Percentiles rank a stretch among this genome's conserved stretches.
phyloP scores from a whole-genome alignment of 108 stramenopile genomes.

The Fragilariopsis cylindrus region DNA sequence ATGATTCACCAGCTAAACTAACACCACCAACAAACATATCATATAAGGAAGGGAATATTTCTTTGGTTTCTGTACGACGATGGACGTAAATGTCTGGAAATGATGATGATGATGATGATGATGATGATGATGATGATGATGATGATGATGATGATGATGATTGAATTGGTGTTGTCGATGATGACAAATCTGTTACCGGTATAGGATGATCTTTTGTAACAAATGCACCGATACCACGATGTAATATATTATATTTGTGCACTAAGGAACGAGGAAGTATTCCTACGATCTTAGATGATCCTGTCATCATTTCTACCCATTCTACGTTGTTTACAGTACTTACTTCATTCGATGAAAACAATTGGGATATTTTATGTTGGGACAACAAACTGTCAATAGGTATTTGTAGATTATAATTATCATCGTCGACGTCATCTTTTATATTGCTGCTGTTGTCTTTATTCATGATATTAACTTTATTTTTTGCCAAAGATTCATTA shows the following conservation, averaged over 20 bases:
- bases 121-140: neutral
- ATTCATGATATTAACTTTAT: neutral
- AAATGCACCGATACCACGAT: constrained; percentile 76
- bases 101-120: too few relatives aligned
- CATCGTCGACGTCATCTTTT: neutral
- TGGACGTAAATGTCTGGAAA: constrained; percentile 63
- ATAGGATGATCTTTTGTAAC: constrained; percentile 52
- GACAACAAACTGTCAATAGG: neutral
- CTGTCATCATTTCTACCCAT: constrained; percentile 49
- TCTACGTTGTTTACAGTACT: constrained; percentile 15
- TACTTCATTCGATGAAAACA: constrained; percentile 1
- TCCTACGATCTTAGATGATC: constrained; percentile 29
- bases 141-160: neutral
- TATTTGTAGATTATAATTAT: neutral
- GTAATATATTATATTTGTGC: constrained; percentile 69
- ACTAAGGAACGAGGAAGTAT: constrained; percentile 61
- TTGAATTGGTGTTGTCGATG: neutral
- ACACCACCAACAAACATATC: constrained; percentile 90
- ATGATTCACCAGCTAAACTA: constrained; percentile 50
- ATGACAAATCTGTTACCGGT: neutral
- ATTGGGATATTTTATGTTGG: neutral
- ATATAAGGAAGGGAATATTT: constrained; percentile 78
- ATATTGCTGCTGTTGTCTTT: neutral
- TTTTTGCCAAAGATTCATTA: too few relatives aligned
- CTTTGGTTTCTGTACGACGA: constrained; percentile 64